Conservation (phyloP, 257 asterid species). For the Linaria vulgaris region DNA sequence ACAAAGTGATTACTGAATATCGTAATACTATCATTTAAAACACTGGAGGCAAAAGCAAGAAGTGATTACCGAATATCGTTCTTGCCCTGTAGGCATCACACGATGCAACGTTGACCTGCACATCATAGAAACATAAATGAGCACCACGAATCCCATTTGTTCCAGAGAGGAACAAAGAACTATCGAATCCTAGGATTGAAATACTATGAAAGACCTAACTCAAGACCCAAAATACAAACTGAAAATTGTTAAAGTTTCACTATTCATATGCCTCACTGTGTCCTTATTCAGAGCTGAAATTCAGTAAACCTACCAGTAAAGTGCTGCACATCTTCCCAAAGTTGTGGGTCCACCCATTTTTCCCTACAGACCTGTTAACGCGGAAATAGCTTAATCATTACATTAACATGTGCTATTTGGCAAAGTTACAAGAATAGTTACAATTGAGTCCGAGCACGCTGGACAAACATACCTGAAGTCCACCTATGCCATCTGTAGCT, state of each 20-base stretch:
- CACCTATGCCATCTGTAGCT: constrained; percentile 50
- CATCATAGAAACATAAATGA: neutral
- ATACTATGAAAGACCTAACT: constrained; percentile 52
- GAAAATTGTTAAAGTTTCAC: neutral
- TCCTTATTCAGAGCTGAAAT: too few relatives aligned
- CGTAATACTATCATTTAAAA: neutral
- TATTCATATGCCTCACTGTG: neutral
- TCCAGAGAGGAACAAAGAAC: too few relatives aligned
- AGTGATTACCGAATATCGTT: constrained; percentile 48
- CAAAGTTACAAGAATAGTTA: neutral
- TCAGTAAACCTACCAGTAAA: constrained; percentile 45
- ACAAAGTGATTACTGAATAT: too few relatives aligned
- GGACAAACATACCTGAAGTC: constrained; percentile 50
- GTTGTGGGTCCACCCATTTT: constrained; percentile 40
- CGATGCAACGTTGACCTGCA: constrained; percentile 63
- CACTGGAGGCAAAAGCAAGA: neutral
- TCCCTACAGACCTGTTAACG: constrained; percentile 55
- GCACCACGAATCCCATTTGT: too few relatives aligned
- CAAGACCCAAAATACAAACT: constrained; percentile 16
- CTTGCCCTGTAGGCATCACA: constrained; percentile 51
- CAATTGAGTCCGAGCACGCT: neutral
- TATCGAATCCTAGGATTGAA: too few relatives aligned
- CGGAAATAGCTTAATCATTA: too few relatives aligned
- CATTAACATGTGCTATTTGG: neutral
- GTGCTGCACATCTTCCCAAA: constrained; percentile 58